Evolutionary conservation across 2,329 filamentous ascomycete species (phyloP).

Genomic region (Aspergillus tubingensis): DNA sequence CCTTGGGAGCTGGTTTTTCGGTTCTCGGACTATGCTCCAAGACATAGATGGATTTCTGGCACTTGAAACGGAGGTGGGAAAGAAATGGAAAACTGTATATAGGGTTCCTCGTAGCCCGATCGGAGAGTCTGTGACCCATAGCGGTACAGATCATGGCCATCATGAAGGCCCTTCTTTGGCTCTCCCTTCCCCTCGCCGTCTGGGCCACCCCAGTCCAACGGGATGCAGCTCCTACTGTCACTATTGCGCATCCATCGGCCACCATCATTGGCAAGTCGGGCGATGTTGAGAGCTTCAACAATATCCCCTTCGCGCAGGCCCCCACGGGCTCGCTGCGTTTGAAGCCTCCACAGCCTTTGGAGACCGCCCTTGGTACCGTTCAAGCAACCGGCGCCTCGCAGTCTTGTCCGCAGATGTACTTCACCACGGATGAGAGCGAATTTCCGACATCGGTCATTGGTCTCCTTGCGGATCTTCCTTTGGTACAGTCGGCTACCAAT

Average conservation of each 20-base stretch:
- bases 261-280: conserved; percentile 50
- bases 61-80: background rate
- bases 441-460: conserved; percentile 52
- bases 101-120: background rate
- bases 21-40: background rate
- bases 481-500: conserved; percentile 59
- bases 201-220: conserved; percentile 37
- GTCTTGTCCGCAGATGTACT: conserved; percentile 72
- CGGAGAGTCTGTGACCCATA: background rate
- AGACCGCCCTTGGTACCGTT: conserved; percentile 59
- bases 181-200: conserved; percentile 8
- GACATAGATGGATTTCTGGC: background rate
- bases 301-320: conserved; percentile 73
- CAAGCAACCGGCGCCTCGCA: conserved; percentile 60
- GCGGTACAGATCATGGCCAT: background rate
- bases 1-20: background rate
- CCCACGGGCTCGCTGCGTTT: conserved; percentile 68
- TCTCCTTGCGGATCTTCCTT: conserved; percentile 55
- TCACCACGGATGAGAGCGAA: conserved; percentile 52
- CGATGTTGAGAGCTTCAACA: conserved; percentile 67
- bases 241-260: conserved; percentile 53
- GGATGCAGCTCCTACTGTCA: conserved; percentile 52
- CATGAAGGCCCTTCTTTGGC: conserved; percentile 15
- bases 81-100: background rate
- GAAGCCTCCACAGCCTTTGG: conserved; percentile 66